phyloP scores from a whole-genome alignment of 305 asterid genomes.

The Fraxinus latifolia region DNA sequence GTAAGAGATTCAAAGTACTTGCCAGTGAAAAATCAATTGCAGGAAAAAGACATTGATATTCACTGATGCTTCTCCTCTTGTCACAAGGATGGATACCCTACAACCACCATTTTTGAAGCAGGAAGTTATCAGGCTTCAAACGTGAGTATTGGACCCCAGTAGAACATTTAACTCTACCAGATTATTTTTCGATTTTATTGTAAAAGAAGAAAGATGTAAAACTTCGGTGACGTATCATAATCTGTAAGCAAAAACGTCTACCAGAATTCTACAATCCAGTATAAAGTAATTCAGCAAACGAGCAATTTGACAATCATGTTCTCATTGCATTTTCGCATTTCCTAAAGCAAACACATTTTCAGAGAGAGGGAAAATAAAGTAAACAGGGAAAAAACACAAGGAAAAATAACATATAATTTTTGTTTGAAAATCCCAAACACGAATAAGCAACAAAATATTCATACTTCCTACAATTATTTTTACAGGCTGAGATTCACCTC shows the following conservation, averaged over 20 bases:
- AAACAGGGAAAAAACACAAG: neutral
- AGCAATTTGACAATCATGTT: neutral
- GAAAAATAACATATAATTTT: neutral
- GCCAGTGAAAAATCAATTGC: conserved; percentile 83
- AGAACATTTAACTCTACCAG: neutral
- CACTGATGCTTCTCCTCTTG: conserved; percentile 78
- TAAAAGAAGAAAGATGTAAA: neutral
- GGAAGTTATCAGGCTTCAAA: conserved; percentile 18
- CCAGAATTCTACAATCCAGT: neutral
- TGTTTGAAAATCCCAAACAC: neutral
- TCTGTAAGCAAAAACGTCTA: neutral
- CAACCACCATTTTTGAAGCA: conserved; percentile 16
- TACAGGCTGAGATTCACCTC: neutral
- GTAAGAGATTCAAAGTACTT: conserved; percentile 22
- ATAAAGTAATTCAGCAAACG: neutral
- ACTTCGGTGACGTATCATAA: neutral
- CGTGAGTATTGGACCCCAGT: neutral
- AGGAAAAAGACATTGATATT: conserved; percentile 74
- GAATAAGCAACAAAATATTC: neutral
- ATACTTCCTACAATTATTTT: neutral
- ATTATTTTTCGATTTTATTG: neutral
- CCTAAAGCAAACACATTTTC: neutral
- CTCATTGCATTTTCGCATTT: neutral
- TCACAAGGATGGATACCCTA: conserved; percentile 99
- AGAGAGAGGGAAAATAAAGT: neutral